Evolutionary conservation across 495 filamentous ascomycete genomes (phyloP), one percentile per base, ranked within the genome.

Genomic region (Halenospora varia): DNA sequence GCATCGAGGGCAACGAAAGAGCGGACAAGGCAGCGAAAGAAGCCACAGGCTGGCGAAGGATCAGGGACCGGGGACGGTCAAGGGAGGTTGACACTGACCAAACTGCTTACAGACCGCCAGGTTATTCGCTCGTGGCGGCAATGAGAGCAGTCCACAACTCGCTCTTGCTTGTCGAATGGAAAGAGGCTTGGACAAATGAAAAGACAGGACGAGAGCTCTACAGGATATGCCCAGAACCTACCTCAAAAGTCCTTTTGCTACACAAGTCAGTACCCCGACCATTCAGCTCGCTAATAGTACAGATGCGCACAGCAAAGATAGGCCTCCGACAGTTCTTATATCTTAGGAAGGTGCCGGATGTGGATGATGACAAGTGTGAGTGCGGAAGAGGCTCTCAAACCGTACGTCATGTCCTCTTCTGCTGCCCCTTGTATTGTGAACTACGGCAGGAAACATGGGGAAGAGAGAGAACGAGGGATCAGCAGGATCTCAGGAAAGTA

Each of bases 291-390:
- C 52, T 64, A 20, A 51, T 58, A 25, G 25, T 52, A 45, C 20
- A 71, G 53, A 53, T 73, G 23, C 68, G 66, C 15, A 71, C 67
- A 35, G 66, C 61, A 39, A 68, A 68, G 55, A 67, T 73, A 18
- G 60, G 56, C 53, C 59, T 74, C 39, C 56, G 51, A 2, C 60
- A 59, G 2, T n/a, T n/a, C n/a, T n/a, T n/a, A n/a, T 74, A 71
- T 55, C 71, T 74, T 25, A 55, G 65, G 46, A 18, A 19, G 2
- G 72, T 74, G 49, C 63, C 68, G 42, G 63, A 60, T 46, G 54
- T 62, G 19, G 62, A 72, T 10, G 63, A 61, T 10, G 60, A 66
- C 20, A 6, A 60, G 56, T 73, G 63, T 56, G 17, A 60, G 51
- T 73, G 61, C 45, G 59, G 57, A 23, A 53, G 51, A 10, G 65